Evolutionary conservation across 2,329 filamentous ascomycete genomes (phyloP).

Genomic region (Monosporascus sp.): DNA sequence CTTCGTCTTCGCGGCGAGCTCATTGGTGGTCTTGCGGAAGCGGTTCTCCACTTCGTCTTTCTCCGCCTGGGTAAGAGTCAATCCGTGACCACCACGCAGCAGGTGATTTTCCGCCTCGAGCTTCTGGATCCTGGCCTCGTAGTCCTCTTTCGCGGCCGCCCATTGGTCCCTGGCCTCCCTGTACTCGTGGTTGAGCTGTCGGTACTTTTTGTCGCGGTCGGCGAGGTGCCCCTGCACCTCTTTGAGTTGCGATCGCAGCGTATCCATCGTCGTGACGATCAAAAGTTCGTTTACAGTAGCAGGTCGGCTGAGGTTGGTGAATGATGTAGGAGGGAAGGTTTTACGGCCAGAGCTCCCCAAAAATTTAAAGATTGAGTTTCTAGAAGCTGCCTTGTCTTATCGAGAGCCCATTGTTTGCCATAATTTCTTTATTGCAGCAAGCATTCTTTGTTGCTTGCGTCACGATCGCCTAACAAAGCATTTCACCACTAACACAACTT

Average conservation of each 20-base stretch:
- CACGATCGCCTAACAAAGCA: not conserved
- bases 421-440: not conserved
- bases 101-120: slow-evolving; percentile 15
- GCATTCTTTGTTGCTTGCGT: not conserved
- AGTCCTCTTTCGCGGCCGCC: slow-evolving; percentile 10
- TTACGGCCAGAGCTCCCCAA: not conserved
- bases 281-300: too few relatives aligned
- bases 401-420: not conserved
- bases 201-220: slow-evolving; percentile 17
- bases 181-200: slow-evolving; percentile 16
- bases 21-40: slow-evolving; percentile 7
- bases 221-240: slow-evolving; percentile 22
- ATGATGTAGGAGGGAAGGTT: not conserved
- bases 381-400: not conserved
- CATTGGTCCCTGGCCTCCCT: slow-evolving; percentile 7
- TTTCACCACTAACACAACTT: not conserved
- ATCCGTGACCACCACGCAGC: slow-evolving; percentile 6
- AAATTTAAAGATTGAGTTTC: not conserved
- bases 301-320: not conserved
- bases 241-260: slow-evolving; percentile 20
- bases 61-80: slow-evolving; percentile 14
- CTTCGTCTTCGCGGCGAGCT: slow-evolving; percentile 15
- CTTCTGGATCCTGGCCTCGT: slow-evolving; percentile 9
- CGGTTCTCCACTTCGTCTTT: slow-evolving; percentile 13
- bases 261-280: slow-evolving; percentile 14